Base-by-base conservation (phyloP, 371 early-diverging fungal genomes). In the Mucor ambiguus region DNA sequence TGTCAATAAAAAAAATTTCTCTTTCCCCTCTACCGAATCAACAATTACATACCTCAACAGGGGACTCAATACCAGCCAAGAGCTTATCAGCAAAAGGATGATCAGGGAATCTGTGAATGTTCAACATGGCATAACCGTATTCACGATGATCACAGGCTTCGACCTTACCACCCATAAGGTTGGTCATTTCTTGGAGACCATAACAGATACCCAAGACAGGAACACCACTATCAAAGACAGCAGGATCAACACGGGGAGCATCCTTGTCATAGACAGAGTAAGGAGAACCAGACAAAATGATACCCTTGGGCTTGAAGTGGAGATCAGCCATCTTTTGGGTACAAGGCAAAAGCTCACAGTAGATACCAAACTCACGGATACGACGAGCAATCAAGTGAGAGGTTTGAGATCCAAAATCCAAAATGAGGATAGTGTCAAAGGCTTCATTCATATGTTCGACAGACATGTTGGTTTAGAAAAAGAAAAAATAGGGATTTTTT, bases 381-480 rank as follows among this genome's bases (percentile, higher is more conserved):
- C 98, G 93, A 58, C 97, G 90, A 54, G 97, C 94, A 80, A 98
- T 97, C 77, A 98, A 87, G 82, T 98, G 98, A 20, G 97, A 95
- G 85, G 95, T 96, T 85, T 98, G 97, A 30, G 96, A 96, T 65
- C 98, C 98, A 88, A 97, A 97, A 87, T 98, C 98, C 75, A 98
- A 87, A 77, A 98, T 97, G 67, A 98, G 91, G 83, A 98, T 91
- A 62, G 97, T 96, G 78, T 98, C 97, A 77, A 93, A 96, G 67
- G 93, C 79, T 73, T 86, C 80, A 75, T 89, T 86, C 66, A 91
- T 89, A 61, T 87, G 85, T 66, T 66, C 67, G 46, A 67, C 63
- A 63, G 67, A 58, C 71, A 71, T 71, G n/a, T 35, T 59, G 46
- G 49, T 22, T 48, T 38, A 59, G 44, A 30, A 43, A 57, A 49